These are phyloP conservation scores for Crithidia brevicula DNA, from an alignment of 208 protist species.

Conservation along the genomic window DNA sequence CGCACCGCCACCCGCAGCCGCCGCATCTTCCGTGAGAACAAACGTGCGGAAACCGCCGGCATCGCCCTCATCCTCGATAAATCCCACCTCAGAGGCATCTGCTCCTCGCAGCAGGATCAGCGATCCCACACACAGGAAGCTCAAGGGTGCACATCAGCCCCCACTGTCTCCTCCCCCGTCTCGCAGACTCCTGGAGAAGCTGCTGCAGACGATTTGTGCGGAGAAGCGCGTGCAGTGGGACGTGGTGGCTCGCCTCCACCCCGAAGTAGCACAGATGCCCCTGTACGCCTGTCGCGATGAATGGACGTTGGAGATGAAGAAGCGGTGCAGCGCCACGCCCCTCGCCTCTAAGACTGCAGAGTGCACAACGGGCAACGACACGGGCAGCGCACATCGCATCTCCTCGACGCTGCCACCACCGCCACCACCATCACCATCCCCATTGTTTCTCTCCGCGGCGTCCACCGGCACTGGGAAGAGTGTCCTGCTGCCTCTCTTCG, in stretches of 20 bases:
- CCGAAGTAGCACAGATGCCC: slow-evolving; percentile 31
- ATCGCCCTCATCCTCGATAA: too few relatives aligned
- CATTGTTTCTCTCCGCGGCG: slow-evolving; percentile 60
- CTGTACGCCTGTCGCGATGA: slow-evolving; percentile 36
- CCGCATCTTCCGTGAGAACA: too few relatives aligned
- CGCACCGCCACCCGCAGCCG: slow-evolving; percentile 1
- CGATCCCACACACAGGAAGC: too few relatives aligned
- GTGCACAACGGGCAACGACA: too few relatives aligned
- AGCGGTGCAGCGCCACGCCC: slow-evolving; percentile 26
- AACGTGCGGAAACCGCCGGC: too few relatives aligned
- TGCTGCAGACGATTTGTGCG: slow-evolving; percentile 20
- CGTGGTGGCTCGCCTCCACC: slow-evolving; percentile 16
- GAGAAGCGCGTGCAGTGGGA: slow-evolving; percentile 36
- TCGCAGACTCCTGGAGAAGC: slow-evolving; percentile 24
- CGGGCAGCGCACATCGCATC: too few relatives aligned
- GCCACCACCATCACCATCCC: background rate
- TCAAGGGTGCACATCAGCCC: slow-evolving; percentile 3
- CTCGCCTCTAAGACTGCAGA: too few relatives aligned
- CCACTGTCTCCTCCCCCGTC: slow-evolving; percentile 14
- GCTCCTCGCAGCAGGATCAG: too few relatives aligned
- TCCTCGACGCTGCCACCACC: too few relatives aligned
- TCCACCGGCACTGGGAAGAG: slow-evolving; percentile 79
- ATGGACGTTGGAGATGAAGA: slow-evolving; percentile 32
- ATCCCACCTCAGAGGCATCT: too few relatives aligned
- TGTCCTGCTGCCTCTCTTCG: slow-evolving; percentile 65